Conservation (phyloP, 2,329 filamentous ascomycete genomes). For the Fusarium sororula region DNA sequence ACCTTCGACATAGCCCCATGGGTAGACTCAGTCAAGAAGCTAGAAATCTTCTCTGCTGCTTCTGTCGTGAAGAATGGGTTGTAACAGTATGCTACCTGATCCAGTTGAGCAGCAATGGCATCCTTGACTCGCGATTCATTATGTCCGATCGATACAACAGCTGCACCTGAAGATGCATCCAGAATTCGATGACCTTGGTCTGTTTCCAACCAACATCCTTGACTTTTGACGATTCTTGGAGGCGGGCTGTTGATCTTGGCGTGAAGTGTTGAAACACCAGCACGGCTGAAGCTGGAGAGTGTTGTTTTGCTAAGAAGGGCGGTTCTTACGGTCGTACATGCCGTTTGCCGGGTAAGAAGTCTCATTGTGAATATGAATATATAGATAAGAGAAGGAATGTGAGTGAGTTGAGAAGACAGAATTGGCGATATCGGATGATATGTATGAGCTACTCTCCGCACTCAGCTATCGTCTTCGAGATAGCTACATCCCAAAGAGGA, state of each 20-base stretch:
- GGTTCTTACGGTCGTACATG: neutral
- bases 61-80: conserved; percentile 29
- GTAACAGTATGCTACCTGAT: conserved; percentile 26
- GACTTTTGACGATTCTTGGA: conserved; percentile 12
- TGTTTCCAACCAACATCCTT: conserved; percentile 26
- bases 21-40: conserved; percentile 19
- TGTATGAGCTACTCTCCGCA: neutral
- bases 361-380: neutral
- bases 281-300: neutral
- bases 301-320: neutral
- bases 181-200: conserved; percentile 12
- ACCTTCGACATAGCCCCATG: conserved; percentile 24
- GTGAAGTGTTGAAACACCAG: conserved; percentile 21
- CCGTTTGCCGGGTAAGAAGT: neutral
- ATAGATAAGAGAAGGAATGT: neutral
- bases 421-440: neutral
- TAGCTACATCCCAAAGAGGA: neutral
- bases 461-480: neutral
- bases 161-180: conserved; percentile 29
- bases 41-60: conserved; percentile 12
- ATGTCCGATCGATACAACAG: conserved; percentile 29
- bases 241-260: conserved; percentile 29
- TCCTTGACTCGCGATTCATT: conserved; percentile 19
- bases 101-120: conserved; percentile 14
- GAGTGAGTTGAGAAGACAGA: neutral